Conservation (phyloP, 2,329 filamentous ascomycete genomes). For the Didymella pomorum region DNA sequence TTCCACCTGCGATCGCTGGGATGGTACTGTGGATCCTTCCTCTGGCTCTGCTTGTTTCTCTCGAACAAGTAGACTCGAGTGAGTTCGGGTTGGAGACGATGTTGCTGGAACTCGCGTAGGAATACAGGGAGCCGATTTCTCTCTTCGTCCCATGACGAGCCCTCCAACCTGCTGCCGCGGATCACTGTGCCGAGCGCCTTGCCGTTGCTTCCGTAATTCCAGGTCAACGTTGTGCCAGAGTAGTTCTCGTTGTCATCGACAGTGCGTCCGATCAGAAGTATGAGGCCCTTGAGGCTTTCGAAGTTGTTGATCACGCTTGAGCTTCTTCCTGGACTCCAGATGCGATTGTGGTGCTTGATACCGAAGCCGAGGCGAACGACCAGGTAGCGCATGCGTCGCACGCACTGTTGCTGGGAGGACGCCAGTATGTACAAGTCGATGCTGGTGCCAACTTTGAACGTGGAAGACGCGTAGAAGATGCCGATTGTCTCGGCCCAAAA, state of each 20-base stretch:
- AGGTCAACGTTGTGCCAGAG: constrained; percentile 1
- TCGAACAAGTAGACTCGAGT: constrained; percentile 7
- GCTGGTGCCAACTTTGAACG: constrained; percentile 11
- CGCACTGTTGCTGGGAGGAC: constrained; percentile 12
- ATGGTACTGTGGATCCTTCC: neutral
- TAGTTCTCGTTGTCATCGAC: constrained; percentile 14
- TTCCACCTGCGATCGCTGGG: constrained; percentile 5
- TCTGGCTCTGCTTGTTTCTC: neutral
- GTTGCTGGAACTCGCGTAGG: constrained; percentile 13
- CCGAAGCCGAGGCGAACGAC: constrained; percentile 7
- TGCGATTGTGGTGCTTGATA: constrained; percentile 13
- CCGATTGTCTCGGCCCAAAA: constrained; percentile 11
- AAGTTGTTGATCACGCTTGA: constrained; percentile 1
- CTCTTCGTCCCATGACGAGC: neutral
- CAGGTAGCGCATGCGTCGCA: constrained; percentile 14
- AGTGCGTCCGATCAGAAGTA: constrained; percentile 2
- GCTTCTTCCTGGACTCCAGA: constrained; percentile 10
- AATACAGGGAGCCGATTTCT: constrained; percentile 9
- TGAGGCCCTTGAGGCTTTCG: constrained; percentile 7
- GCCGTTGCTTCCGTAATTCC: neutral
- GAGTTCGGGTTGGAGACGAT: neutral
- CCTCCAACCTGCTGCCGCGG: constrained; percentile 8
- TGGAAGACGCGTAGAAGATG: constrained; percentile 4
- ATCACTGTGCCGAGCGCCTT: neutral
- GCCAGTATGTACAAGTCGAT: constrained; percentile 15